Percentiles rank a stretch among this genome's conserved stretches.
Evolutionary conservation across 345 rosid genomes (phyloP).

Genomic region (Brassica cretica): DNA sequence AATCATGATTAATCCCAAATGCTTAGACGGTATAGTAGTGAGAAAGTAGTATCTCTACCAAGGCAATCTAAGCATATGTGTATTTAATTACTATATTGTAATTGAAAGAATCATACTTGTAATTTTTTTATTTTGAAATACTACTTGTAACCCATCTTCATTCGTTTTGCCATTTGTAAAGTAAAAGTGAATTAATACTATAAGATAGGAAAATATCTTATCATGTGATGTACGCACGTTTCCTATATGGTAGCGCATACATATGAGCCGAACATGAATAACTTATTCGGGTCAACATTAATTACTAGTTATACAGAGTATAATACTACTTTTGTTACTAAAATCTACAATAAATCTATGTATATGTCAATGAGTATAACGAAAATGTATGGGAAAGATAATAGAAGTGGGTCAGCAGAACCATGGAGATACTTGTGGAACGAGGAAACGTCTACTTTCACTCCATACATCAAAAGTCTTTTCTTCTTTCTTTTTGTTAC

Average conservation of each 20-base stretch:
- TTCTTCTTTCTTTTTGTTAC: neutral
- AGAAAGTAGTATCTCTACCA: neutral
- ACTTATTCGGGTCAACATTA: conserved; percentile 17
- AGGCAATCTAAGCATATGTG: neutral
- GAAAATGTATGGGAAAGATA: neutral
- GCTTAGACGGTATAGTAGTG: neutral
- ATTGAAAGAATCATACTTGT: neutral
- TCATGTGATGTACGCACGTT: conserved; percentile 33
- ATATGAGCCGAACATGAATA: conserved; percentile 15
- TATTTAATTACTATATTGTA: neutral
- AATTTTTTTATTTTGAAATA: neutral
- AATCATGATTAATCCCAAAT: neutral
- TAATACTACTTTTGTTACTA: neutral
- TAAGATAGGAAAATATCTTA: neutral
- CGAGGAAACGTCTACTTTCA: conserved; percentile 40
- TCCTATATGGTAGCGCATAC: conserved; percentile 26
- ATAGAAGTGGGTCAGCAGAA: conserved; percentile 37
- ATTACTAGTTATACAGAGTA: neutral
- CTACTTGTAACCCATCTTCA: neutral
- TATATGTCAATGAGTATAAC: neutral
- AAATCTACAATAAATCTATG: conserved; percentile 17
- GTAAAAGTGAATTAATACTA: neutral
- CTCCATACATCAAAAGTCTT: conserved; percentile 27
- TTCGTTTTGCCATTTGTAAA: conserved; percentile 13
- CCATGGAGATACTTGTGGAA: conserved; percentile 32